These are phyloP conservation scores for Didymella exigua DNA, from an alignment of 2,329 filamentous ascomycete species.

Conservation along the genomic window DNA sequence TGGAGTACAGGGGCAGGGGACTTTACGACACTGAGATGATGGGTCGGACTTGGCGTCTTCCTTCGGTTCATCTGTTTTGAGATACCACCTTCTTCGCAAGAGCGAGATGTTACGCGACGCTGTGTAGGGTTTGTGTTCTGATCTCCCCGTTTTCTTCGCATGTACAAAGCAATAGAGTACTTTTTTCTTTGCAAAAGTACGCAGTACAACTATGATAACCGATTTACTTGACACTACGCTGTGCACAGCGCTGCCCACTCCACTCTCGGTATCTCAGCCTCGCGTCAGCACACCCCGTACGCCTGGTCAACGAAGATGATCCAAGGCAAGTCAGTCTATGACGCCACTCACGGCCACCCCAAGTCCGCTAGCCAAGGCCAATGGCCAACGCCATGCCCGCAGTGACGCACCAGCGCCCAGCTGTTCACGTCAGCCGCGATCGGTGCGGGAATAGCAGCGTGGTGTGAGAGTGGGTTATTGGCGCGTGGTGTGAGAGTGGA, in stretches of 20 bases:
- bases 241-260: too few relatives aligned
- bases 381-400: neutral
- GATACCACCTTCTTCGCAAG: constrained; percentile 32
- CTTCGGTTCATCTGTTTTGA: constrained; percentile 17
- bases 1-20: neutral
- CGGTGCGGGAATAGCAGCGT: constrained; percentile 9
- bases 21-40: neutral
- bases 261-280: too few relatives aligned
- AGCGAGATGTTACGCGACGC: constrained; percentile 19
- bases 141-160: neutral
- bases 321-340: neutral
- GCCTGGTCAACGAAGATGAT: neutral
- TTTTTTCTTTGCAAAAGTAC: neutral
- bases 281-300: neutral
- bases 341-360: constrained; percentile 1
- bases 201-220: neutral
- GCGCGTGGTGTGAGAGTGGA: too few relatives aligned
- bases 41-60: neutral
- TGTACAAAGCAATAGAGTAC: neutral
- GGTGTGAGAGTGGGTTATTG: too few relatives aligned
- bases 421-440: neutral
- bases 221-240: neutral
- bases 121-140: neutral
- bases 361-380: neutral
- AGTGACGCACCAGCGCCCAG: neutral